Evolutionary conservation across 2,329 filamentous ascomycete species (phyloP), one percentile per base, ranked within the genome.

Genomic region (Cladobotryum mycophilum): DNA sequence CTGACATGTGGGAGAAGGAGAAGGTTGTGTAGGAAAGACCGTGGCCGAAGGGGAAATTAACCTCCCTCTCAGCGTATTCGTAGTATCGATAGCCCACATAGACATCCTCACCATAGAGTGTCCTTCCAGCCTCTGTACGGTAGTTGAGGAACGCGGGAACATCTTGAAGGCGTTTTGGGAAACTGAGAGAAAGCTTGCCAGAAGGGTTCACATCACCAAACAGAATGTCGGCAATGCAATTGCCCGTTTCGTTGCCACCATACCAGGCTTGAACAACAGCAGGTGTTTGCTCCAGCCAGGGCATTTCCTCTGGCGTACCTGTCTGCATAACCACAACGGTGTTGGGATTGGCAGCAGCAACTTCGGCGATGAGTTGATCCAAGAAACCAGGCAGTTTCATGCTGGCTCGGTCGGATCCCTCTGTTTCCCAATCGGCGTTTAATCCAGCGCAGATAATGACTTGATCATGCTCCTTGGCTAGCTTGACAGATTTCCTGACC

Each of bases 81-180:
- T 89, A 93, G 71, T 84, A 89, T 18, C 87, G 77, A 69, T 93
- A 93, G 3, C 88, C 88, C 36, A 92, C 75, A 64, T 89, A 92
- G 42, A 93, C 74, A 54, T 89, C 88, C 66, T 93, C 88, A 43
- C 86, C 86, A 62, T 92, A 93, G 1, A 89, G 71, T 0, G 85
- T 82, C 51, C 85, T 78, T 41, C 86, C 80, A 35, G 83, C 81
- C 65, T 92, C 86, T 12, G 78, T 78, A 36, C 76, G 72, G 66
- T 84, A 92, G 71, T 89, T 91, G 59, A 89, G 74, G 68, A 84
- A 90, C 0, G 85, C 80, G 1, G 88, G 88, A 54, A 86, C 89
- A 60, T 90, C 84, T 61, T 85, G 78, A 1, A 85, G 63, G 14
- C 75, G 73, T 47, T 73, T 74, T 1, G 89, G 88, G 70, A 91